Base-by-base conservation (phyloP, 805 yeast species). In the Ogataea salicorniae region DNA sequence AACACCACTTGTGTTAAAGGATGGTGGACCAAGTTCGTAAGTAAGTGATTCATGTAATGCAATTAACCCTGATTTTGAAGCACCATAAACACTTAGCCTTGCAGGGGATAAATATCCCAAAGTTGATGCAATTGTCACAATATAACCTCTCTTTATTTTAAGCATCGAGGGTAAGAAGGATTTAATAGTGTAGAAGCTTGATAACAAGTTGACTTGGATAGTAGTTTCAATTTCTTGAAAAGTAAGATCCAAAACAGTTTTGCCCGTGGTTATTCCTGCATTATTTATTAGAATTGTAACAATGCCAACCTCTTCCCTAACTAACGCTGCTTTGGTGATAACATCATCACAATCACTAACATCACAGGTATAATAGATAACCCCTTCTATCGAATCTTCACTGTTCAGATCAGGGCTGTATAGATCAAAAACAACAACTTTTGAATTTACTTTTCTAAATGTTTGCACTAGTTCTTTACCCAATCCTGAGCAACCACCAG, bases 101-200 rank as follows among this genome's bases (percentile, higher is more conserved):
- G 95, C 91, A 0, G 97, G 97, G 0, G 94, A 76, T 72, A 87
- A 75, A 53, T 84, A 82, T 0, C 97, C 97, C 46, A 92, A 70
- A 0, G 87, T 90, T 0, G 96, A 88, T 0, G 95, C 88, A 37
- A 92, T 72, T 2, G 90, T 87, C 33, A 91, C 81, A 18, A 92
- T 74, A 61, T 81, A 86, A 0, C 97, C 97, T 40, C 92, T 69
- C 48, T 74, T 70, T 18, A 61, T 50, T 18, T 54, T 61, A 2
- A 87, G 52, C 92, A 92, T 87, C 37, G 68, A 78, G 0, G 96
- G 95, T 14, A 91, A 66, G 56, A 88, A 84, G 1, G 79, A 70
- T 56, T 86, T 83, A 54, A 79, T 78, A 47, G 90, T 79, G 56
- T 81, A 79, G 59, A 87, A 83, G 50, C 82, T 79, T 5, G 96